phyloP scores from a whole-genome alignment of 768 basidiomycete genomes.

The Suillus paluster region DNA sequence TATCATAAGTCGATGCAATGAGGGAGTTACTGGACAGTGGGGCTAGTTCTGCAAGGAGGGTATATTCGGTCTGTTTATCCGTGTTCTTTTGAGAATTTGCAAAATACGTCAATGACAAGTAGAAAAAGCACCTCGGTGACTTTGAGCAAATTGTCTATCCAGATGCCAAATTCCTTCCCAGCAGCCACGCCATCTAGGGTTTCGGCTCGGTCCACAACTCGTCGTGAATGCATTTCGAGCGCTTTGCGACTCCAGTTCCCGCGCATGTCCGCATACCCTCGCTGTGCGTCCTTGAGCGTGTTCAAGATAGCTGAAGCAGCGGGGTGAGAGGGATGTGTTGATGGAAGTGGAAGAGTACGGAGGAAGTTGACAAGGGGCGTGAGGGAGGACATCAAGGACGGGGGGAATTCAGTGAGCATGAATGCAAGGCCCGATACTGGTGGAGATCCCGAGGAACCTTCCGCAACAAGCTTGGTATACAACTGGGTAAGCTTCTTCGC shows the following conservation, averaged over 20 bases:
- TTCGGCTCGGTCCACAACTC: constrained; percentile 72
- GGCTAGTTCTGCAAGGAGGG: constrained; percentile 62
- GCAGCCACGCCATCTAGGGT: constrained; percentile 65
- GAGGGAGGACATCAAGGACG: constrained; percentile 55
- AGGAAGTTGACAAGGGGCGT: constrained; percentile 70
- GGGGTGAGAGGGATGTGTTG: constrained; percentile 84
- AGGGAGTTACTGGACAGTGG: constrained; percentile 57
- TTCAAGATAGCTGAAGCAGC: constrained; percentile 66
- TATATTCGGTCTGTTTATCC: constrained; percentile 63
- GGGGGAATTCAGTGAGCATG: constrained; percentile 56
- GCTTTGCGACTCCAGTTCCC: constrained; percentile 79
- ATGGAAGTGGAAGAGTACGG: constrained; percentile 72
- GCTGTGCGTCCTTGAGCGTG: constrained; percentile 76
- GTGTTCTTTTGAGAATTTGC: not conserved
- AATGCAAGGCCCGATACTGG: constrained; percentile 63
- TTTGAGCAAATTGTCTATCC: constrained; percentile 66
- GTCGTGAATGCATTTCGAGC: constrained; percentile 70
- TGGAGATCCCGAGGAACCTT: constrained; percentile 79
- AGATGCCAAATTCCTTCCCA: constrained; percentile 73
- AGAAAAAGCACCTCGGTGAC: constrained; percentile 60
- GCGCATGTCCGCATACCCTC: constrained; percentile 86
- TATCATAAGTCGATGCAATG: constrained; percentile 60
- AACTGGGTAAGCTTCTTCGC: constrained; percentile 81
- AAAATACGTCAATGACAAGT: constrained; percentile 18
- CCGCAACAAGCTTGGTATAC: constrained; percentile 88